Evolutionary conservation across 176 grass and related monocot species (phyloP).

Genomic region (Oryza glumipatula): DNA sequence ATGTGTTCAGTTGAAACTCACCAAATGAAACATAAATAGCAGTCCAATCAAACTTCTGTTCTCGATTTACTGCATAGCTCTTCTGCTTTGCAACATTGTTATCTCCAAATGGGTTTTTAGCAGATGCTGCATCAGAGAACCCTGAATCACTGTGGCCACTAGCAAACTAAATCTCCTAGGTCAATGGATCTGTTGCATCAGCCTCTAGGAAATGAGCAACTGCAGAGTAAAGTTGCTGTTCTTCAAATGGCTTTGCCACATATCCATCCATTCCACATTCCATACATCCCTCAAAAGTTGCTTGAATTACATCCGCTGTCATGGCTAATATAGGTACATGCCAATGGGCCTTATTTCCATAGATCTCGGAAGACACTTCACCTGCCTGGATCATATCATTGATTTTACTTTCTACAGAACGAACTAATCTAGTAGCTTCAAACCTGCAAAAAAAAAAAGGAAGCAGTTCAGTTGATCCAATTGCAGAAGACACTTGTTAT

Average conservation of each 20-base stretch:
- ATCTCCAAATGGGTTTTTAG: neutral
- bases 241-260: constrained; percentile 84
- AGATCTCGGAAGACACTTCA: constrained; percentile 32
- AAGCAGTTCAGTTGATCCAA: constrained; percentile 2
- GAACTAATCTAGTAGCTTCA: constrained; percentile 68
- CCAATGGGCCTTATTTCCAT: constrained; percentile 52
- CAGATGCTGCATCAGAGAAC: constrained; percentile 24
- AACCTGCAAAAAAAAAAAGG: constrained; percentile 51
- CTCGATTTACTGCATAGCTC: neutral
- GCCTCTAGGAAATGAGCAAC: constrained; percentile 71
- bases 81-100: neutral
- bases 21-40: constrained; percentile 10
- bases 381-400: constrained; percentile 53
- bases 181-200: constrained; percentile 35
- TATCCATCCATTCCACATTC: constrained; percentile 82
- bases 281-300: constrained; percentile 68
- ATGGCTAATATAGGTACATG: constrained; percentile 80
- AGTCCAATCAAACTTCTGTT: neutral
- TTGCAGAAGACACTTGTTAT: constrained; percentile 10
- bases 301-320: constrained; percentile 90
- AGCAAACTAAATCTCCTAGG: constrained; percentile 3
- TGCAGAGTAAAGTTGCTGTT: constrained; percentile 68
- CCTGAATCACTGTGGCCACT: neutral
- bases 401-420: constrained; percentile 53
- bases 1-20: constrained; percentile 31